Base-by-base conservation (phyloP, 176 grass and related monocot genomes). In the Canna indica region DNA sequence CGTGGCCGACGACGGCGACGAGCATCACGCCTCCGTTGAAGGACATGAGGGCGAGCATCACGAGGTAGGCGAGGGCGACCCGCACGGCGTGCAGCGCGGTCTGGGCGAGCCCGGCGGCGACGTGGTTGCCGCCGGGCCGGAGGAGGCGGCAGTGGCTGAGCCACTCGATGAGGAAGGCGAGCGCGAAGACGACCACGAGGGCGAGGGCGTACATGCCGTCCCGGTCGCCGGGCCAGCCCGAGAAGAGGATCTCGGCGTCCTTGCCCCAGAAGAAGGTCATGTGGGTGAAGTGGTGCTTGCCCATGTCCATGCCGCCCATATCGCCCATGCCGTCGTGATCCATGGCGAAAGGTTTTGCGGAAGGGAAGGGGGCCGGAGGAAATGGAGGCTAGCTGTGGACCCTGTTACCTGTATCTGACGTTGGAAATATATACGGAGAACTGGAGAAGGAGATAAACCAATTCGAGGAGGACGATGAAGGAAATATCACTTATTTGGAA, bases 251-350 rank as follows among this genome's bases (percentile, higher is more conserved):
- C 73, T 88, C 74, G 31, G 92, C 80, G 27, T 89, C 47, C 62
- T 68, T 83, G 71, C 93, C 93, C 93, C 88, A 96, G 76, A 53
- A 96, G 81, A 96, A 86, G 73, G 88, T 91, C 93, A 91, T 96
- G 83, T 89, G 88, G 35, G 34, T 64, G 81, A 79, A 91, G 20
- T 68, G 36, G 88, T 26, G 28, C 28, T 34, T 26, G 59, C 28
- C 25, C 29, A 30, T 27, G 48, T 29, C 48, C 29, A 42, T 59
- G 28, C 35, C 71, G 44, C 63, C 20, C 63, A 41, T 39, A 6
- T 3, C 63, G 20, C n/a, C n/a, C n/a, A n/a, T n/a, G n/a, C 29
- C 20, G 20, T 16, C 20, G 18, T 11, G 50, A 7, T 54, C 50
- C 50, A 54, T 54, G 22, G 50, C 41, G 41, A 8, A 44, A n/a